These are phyloP conservation scores for Neurospora sp. DNA, from an alignment of 495 filamentous ascomycete genomes.

Conservation along the genomic window DNA sequence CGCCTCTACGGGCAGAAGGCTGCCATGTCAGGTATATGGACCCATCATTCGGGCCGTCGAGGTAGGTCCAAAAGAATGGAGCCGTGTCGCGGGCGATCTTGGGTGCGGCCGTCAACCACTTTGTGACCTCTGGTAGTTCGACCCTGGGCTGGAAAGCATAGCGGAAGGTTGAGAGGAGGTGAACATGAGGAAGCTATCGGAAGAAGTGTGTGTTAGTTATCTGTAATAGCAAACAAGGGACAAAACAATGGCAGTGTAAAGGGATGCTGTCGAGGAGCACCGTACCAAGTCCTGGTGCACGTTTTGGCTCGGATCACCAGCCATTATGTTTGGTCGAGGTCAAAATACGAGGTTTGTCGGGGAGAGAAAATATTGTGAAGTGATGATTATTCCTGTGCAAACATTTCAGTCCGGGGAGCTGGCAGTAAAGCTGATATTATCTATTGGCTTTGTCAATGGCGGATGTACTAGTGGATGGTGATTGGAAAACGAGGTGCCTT, in stretches of 20 bases:
- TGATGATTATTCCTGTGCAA: not conserved
- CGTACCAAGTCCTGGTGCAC: constrained; percentile 27
- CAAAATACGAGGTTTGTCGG: not conserved
- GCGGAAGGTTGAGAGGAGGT: constrained; percentile 66
- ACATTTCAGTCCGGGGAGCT: not conserved
- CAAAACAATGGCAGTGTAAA: not conserved
- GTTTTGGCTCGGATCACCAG: constrained; percentile 25
- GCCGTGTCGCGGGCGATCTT: constrained; percentile 64
- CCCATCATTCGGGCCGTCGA: constrained; percentile 71
- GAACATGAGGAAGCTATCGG: constrained; percentile 72
- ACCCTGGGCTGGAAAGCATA: constrained; percentile 59
- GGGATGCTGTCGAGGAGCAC: not conserved
- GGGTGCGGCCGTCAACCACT: constrained; percentile 70
- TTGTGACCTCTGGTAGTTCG: constrained; percentile 58
- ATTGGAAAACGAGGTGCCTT: not conserved
- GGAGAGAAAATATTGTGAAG: not conserved
- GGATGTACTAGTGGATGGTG: not conserved
- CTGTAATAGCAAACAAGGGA: not conserved
- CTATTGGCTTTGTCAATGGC: not conserved
- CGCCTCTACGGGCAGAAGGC: constrained; percentile 53
- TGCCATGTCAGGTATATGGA: constrained; percentile 81
- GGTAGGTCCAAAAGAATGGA: constrained; percentile 84
- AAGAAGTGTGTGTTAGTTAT: constrained; percentile 1
- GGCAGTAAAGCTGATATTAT: not conserved
- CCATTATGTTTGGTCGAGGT: constrained; percentile 10